These are phyloP conservation scores for Fragilariopsis cylindrus DNA, from an alignment of 108 stramenopile species.

Conservation along the genomic window DNA sequence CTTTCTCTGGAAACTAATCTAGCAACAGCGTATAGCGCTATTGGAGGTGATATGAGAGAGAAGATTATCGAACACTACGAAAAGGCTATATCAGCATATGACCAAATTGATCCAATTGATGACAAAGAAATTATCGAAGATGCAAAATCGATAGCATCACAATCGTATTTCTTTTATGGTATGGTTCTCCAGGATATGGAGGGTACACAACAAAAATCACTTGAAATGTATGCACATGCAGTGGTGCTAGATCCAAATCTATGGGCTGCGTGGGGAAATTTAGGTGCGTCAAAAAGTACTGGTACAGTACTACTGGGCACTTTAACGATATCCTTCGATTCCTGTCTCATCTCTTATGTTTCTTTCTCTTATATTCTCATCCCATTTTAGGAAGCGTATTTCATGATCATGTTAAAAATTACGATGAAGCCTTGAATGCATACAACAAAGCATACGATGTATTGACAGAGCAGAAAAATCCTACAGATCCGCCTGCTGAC, in stretches of 20 bases:
- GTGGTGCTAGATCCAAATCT: slow-evolving; percentile 57
- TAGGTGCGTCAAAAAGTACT: slow-evolving; percentile 23
- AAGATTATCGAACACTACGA: slow-evolving; percentile 28
- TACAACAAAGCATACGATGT: slow-evolving; percentile 75
- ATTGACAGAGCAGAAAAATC: slow-evolving; percentile 40
- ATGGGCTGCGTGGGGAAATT: slow-evolving; percentile 68
- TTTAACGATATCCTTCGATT: too few species aligned
- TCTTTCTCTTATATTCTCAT: neutral
- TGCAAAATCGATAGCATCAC: slow-evolving; percentile 45
- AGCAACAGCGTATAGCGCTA: slow-evolving; percentile 46
- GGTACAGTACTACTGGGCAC: too few species aligned
- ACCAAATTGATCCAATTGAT: slow-evolving; percentile 29
- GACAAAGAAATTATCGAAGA: slow-evolving; percentile 20
- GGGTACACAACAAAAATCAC: slow-evolving; percentile 19
- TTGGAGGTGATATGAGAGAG: slow-evolving; percentile 28
- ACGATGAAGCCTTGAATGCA: slow-evolving; percentile 55
- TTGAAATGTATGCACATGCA: slow-evolving; percentile 51
- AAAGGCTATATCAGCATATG: slow-evolving; percentile 34
- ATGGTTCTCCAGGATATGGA: slow-evolving; percentile 65
- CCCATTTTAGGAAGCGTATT: slow-evolving; percentile 36
- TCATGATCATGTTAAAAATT: slow-evolving; percentile 51
- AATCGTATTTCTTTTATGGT: slow-evolving; percentile 61
- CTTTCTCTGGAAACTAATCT: slow-evolving; percentile 57
- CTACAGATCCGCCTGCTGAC: slow-evolving; percentile 68
- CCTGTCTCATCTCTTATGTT: neutral